phyloP scores from a whole-genome alignment of 2,329 filamentous ascomycete species.

The Colletotrichum sp. region DNA sequence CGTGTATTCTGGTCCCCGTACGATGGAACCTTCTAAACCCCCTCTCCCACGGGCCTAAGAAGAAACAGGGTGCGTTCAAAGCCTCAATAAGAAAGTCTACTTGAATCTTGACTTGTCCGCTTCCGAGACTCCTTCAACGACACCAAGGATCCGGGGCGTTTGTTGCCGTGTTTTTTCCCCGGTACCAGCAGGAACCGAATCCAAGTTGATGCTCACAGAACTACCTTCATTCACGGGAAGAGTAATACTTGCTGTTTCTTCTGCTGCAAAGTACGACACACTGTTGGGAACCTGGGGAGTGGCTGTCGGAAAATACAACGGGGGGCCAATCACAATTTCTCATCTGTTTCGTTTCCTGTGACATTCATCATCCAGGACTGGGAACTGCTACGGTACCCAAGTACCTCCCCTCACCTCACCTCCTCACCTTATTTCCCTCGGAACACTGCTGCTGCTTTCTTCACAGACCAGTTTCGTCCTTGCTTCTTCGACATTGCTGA shows the following conservation, averaged over 20 bases:
- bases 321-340: not conserved
- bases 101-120: not conserved
- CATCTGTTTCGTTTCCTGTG: constrained; percentile 6
- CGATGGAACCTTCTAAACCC: not conserved
- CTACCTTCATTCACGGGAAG: not conserved
- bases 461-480: not conserved
- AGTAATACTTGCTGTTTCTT: not conserved
- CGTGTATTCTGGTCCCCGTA: not conserved
- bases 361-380: not conserved
- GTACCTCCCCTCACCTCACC: not conserved
- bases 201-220: not conserved
- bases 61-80: not conserved
- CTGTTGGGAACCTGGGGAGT: not conserved
- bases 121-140: not conserved
- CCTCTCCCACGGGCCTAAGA: not conserved
- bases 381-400: not conserved
- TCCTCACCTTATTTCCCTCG: not conserved
- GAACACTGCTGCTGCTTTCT: not conserved
- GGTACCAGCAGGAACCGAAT: not conserved
- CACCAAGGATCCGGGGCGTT: not conserved
- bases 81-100: not conserved
- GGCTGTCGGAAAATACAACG: not conserved
- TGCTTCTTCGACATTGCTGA: not conserved
- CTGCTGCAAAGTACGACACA: not conserved
- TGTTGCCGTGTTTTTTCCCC: not conserved